Conservation (phyloP, 2,329 filamentous ascomycete species). For the Fusarium domesticum region DNA sequence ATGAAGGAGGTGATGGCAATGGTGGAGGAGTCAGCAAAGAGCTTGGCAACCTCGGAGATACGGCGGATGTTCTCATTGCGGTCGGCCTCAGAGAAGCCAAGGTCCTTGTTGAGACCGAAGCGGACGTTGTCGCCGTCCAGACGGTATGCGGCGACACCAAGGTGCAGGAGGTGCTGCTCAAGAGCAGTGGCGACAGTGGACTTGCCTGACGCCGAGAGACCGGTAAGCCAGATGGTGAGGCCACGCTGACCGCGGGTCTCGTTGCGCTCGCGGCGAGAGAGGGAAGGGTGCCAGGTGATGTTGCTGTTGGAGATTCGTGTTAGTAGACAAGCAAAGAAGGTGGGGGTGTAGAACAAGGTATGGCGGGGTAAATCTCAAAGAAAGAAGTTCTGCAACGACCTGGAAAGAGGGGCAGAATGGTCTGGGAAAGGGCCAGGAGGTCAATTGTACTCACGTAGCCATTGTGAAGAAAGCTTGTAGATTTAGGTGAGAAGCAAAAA, state of each 20-base stretch:
- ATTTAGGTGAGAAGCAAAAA: constrained; percentile 2
- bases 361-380: constrained; percentile 1
- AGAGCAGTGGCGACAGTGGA: constrained; percentile 95
- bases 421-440: not conserved
- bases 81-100: constrained; percentile 90
- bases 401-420: constrained; percentile 2
- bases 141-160: constrained; percentile 79
- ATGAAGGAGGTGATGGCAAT: constrained; percentile 96
- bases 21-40: constrained; percentile 87
- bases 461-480: constrained; percentile 23
- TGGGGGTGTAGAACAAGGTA: constrained; percentile 6
- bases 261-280: constrained; percentile 75
- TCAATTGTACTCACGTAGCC: constrained; percentile 32
- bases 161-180: constrained; percentile 91
- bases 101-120: constrained; percentile 96
- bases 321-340: constrained; percentile 16
- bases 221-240: constrained; percentile 97
- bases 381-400: not conserved
- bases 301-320: constrained; percentile 54
- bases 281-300: constrained; percentile 85
- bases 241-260: constrained; percentile 76
- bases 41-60: constrained; percentile 93
- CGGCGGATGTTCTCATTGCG: constrained; percentile 97
- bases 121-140: constrained; percentile 98
- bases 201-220: constrained; percentile 93